phyloP scores from a whole-genome alignment of 305 asterid species.

The Plantago rigida region DNA sequence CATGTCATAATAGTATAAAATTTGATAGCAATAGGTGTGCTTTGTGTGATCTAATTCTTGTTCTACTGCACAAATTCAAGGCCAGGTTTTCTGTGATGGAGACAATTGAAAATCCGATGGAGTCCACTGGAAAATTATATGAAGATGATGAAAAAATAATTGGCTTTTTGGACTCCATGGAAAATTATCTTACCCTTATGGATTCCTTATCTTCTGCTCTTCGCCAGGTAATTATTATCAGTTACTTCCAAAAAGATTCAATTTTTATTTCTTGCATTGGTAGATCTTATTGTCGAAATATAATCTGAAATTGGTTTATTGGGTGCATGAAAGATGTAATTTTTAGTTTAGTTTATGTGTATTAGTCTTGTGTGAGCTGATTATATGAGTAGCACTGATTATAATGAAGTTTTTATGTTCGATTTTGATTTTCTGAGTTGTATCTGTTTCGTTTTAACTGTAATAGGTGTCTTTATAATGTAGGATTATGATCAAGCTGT shows the following conservation, averaged over 20 bases:
- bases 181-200: constrained; percentile 50
- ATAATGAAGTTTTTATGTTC: too few relatives aligned
- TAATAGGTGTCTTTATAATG: too few relatives aligned
- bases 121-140: constrained; percentile 24
- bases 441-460: too few relatives aligned
- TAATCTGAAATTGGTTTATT: neutral
- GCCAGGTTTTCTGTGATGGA: constrained; percentile 11
- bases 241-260: constrained; percentile 6
- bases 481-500: too few relatives aligned
- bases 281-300: neutral
- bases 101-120: constrained; percentile 29
- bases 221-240: constrained; percentile 52
- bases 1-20: too few relatives aligned
- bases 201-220: constrained; percentile 61
- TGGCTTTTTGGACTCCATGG: constrained; percentile 64
- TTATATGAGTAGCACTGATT: too few relatives aligned
- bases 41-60: too few relatives aligned
- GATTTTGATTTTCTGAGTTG: too few relatives aligned
- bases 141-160: constrained; percentile 41
- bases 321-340: neutral
- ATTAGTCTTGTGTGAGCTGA: neutral
- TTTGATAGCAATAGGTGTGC: too few relatives aligned
- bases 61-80: too few relatives aligned
- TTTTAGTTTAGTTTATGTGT: neutral
- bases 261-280: constrained; percentile 7